Percentiles rank a stretch among this genome's conserved stretches.
Conservation (phyloP, 2,329 filamentous ascomycete genomes). For the Pseudocercospora pini-densiflorae region DNA sequence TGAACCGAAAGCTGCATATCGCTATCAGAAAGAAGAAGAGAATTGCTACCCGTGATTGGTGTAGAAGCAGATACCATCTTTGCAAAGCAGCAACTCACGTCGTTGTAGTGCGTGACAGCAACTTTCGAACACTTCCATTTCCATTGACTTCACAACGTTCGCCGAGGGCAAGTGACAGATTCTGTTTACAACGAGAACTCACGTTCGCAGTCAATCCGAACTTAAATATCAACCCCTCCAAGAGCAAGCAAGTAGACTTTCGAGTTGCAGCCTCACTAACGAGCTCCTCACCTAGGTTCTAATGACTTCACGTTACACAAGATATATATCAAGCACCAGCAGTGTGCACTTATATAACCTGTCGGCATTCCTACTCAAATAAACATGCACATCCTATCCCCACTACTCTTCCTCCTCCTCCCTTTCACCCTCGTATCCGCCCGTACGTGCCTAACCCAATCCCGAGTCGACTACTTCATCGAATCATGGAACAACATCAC, state of each 20-base stretch:
- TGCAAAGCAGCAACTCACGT: neutral
- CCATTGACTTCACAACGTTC: neutral
- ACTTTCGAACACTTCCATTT: neutral
- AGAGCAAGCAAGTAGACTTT: neutral
- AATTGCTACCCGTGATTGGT: neutral
- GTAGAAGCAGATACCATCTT: neutral
- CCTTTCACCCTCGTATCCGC: too few species aligned
- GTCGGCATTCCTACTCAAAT: too few species aligned
- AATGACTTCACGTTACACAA: too few species aligned
- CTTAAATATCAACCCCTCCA: neutral
- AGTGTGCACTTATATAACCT: too few species aligned
- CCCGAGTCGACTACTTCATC: neutral
- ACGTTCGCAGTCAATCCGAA: neutral
- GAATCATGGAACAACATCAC: neutral
- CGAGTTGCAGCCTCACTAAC: neutral
- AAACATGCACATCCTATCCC: neutral
- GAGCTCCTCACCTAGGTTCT: neutral
- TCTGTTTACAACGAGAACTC: neutral
- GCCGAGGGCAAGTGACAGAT: neutral
- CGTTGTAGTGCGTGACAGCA: neutral
- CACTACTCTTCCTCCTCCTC: neutral
- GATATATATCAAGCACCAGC: neutral
- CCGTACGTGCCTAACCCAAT: neutral
- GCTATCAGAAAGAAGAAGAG: neutral
- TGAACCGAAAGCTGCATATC: neutral